These are phyloP conservation scores for Vigna reflexopilosa DNA, from an alignment of 306 rosid genomes.

Conservation along the genomic window DNA sequence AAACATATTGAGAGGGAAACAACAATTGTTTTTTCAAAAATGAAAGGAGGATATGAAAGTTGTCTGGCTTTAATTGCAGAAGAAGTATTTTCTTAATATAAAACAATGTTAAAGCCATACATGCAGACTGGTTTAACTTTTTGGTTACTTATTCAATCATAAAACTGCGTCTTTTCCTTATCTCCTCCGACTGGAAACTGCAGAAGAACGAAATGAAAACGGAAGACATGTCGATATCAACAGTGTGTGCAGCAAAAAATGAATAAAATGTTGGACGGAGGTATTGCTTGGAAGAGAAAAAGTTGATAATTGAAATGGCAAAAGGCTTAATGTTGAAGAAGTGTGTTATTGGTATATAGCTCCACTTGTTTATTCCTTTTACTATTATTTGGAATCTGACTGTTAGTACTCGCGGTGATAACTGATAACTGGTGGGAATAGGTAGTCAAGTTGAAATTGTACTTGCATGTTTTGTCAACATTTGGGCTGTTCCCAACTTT, in stretches of 20 bases:
- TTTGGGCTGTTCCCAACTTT: conserved; percentile 40
- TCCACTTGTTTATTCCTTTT: conserved; percentile 3
- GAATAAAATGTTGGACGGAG: not conserved
- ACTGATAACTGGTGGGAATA: conserved; percentile 37
- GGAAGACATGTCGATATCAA: conserved; percentile 7
- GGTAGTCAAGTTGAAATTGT: conserved; percentile 46
- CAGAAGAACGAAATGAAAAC: conserved; percentile 20
- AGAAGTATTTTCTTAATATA: not conserved
- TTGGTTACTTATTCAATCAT: not conserved
- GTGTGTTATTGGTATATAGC: conserved; percentile 25
- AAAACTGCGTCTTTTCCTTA: not conserved
- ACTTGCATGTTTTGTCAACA: conserved; percentile 48
- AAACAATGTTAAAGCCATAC: not conserved
- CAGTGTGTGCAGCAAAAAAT: not conserved
- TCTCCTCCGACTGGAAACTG: not conserved
- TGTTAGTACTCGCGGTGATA: conserved; percentile 45
- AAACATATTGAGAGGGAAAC: not conserved
- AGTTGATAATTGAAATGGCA: not conserved
- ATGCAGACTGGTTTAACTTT: conserved; percentile 1
- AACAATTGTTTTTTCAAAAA: not conserved
- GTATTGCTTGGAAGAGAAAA: not conserved
- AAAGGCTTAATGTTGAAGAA: not conserved
- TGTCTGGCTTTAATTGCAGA: not conserved
- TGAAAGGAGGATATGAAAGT: not conserved
- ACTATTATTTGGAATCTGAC: conserved; percentile 44